A percentile compares a stretch with the other conserved stretches of the same genome.
Conservation (phyloP, 768 basidiomycete genomes). For the Lactifluus echinatus region DNA sequence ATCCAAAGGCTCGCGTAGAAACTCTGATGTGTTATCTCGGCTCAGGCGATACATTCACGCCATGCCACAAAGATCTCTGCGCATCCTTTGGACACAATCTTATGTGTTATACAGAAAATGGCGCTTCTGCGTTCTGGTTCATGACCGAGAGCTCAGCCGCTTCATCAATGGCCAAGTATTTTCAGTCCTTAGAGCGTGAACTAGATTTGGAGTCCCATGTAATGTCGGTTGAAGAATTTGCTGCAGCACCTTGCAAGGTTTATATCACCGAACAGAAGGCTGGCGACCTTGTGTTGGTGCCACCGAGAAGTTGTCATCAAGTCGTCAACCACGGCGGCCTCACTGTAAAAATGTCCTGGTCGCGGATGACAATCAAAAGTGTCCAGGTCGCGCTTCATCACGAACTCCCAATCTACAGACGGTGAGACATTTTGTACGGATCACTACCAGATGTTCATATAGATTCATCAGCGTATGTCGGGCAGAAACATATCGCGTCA, state of each 20-base stretch:
- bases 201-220: conserved; percentile 70
- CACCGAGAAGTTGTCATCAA: conserved; percentile 75
- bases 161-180: conserved; percentile 46
- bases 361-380: conserved; percentile 66
- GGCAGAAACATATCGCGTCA: conserved; percentile 66
- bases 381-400: conserved; percentile 52
- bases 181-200: conserved; percentile 45
- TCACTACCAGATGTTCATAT: neutral
- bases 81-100: conserved; percentile 80
- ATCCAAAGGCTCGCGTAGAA: conserved; percentile 37
- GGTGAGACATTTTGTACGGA: conserved; percentile 38
- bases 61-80: conserved; percentile 79
- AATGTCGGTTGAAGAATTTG: conserved; percentile 53
- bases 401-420: conserved; percentile 72
- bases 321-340: conserved; percentile 76
- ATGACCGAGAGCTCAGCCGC: conserved; percentile 64
- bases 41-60: conserved; percentile 74
- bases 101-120: conserved; percentile 72
- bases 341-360: conserved; percentile 81
- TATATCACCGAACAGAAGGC: conserved; percentile 65
- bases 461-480: conserved; percentile 58
- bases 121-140: conserved; percentile 77
- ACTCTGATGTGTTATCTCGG: conserved; percentile 85
- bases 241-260: conserved; percentile 55
- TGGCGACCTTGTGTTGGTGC: conserved; percentile 76